Percentiles rank a stretch among this genome's conserved stretches.
phyloP scores from a whole-genome alignment of 106 monocot species.

The Xerophyta viscosa region DNA sequence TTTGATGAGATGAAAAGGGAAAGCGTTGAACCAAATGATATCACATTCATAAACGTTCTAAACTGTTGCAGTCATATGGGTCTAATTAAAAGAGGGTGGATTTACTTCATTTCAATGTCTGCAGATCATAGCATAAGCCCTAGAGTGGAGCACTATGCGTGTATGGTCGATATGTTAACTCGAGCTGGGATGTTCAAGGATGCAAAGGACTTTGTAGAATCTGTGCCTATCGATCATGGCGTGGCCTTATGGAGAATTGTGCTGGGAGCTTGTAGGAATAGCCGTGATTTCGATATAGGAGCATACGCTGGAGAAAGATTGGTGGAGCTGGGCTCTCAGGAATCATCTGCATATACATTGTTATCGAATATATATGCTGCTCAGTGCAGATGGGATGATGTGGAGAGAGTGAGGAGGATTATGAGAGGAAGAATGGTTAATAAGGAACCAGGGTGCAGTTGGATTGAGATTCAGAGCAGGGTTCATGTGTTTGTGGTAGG shows the following conservation, averaged over 20 bases:
- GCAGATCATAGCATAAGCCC: constrained; percentile 31
- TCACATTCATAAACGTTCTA: constrained; percentile 60
- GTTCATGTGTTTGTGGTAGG: constrained; percentile 53
- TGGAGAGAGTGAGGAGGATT: constrained; percentile 40
- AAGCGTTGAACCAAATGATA: constrained; percentile 31
- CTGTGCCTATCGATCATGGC: constrained; percentile 36
- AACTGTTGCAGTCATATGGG: constrained; percentile 67
- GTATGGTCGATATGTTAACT: constrained; percentile 65
- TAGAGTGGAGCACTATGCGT: constrained; percentile 56
- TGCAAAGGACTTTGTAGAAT: constrained; percentile 51
- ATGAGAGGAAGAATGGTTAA: constrained; percentile 49
- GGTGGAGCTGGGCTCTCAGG: constrained; percentile 45
- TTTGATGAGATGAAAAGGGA: constrained; percentile 52
- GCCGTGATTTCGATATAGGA: constrained; percentile 33
- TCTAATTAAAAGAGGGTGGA: constrained; percentile 59
- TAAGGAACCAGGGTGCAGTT: constrained; percentile 74
- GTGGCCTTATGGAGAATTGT: constrained; percentile 56
- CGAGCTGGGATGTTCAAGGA: constrained; percentile 41
- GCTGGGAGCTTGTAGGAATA: constrained; percentile 45
- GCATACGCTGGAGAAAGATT: constrained; percentile 64
- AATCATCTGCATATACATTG: constrained; percentile 53
- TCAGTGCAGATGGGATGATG: constrained; percentile 41
- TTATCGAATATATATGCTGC: constrained; percentile 62
- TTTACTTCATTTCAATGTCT: constrained; percentile 46
- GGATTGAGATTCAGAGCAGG: constrained; percentile 55